Evolutionary conservation across 1,284 basidiomycete genomes (phyloP), one percentile per base, ranked within the genome.

Genomic region (Cryptococcus maquisensis): DNA sequence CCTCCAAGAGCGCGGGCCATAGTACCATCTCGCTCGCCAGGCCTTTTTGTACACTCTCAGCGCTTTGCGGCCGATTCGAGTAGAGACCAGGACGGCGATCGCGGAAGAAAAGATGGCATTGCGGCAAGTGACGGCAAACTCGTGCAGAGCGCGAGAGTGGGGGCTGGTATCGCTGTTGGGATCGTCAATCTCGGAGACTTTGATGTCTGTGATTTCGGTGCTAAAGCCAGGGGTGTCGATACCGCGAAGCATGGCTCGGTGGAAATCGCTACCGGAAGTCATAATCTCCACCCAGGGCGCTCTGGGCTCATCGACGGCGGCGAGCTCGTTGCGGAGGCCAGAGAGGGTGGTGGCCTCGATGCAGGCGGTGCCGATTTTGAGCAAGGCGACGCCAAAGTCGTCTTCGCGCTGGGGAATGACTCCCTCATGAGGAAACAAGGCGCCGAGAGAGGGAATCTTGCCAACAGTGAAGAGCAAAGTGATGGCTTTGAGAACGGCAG

Each of bases 301-400:
- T 24, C 52, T 45, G 23, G 60, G 54, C 37, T 66, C 49, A 32
- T 70, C 54, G 20, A 74, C 54, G 0, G 59, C 46, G 16, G 65
- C 68, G 1, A 75, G 60, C 54, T 75, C 72, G 56, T 75, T 75
- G 5, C 67, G 64, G 16, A 75, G 57, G 12, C 73, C 73, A 16
- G 72, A 71, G 52, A 61, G 70, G 42, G 69, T 64, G 2, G 72
- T 72, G 3, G 69, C 63, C 47, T 71, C 67, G 59, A 77, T 67
- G 42, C 75, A 77, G 3, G 73, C 72, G 4, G 71, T 69, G 9
- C 73, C 72, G 9, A 75, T 63, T 57, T 71, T 72, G 51, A 75
- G 66, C 9, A 75, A 60, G 3, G 67, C 65, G 18, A 77, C 65
- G 26, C 71, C 70, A 40, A 73, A 73, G 40, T 77, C 75, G 49